Evolutionary conservation across 768 basidiomycete species (phyloP).

Genomic region (Tubosaeta sp.): DNA sequence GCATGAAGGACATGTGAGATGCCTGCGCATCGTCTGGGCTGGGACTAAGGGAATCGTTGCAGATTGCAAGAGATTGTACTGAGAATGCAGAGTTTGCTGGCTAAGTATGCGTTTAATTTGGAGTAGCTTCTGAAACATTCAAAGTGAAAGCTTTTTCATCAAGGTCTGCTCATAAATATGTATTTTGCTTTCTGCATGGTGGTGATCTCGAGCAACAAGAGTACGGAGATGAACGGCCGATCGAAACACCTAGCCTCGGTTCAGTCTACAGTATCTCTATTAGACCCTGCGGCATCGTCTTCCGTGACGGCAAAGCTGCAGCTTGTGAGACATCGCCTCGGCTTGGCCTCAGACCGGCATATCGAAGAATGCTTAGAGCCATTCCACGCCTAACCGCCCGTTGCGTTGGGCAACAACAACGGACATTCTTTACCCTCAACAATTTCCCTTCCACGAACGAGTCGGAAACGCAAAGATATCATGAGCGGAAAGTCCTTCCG

Average conservation of each 20-base stretch:
- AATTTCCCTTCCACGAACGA: constrained; percentile 42
- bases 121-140: constrained; percentile 15
- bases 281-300: background rate
- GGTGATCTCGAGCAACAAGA: background rate
- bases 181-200: background rate
- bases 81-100: constrained; percentile 50
- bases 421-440: constrained; percentile 49
- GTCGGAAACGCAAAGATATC: constrained; percentile 57
- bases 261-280: background rate
- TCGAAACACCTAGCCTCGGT: constrained; percentile 4
- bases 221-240: constrained; percentile 16
- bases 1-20: constrained; percentile 79
- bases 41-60: constrained; percentile 6
- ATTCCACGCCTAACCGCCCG: constrained; percentile 4
- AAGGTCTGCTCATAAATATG: constrained; percentile 3
- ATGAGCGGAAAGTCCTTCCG: constrained; percentile 86
- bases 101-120: constrained; percentile 27
- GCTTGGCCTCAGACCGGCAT: background rate
- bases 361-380: constrained; percentile 17
- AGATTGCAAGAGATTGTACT: constrained; percentile 68
- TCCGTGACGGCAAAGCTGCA: background rate
- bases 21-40: background rate
- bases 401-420: constrained; percentile 6
- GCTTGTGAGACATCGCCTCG: background rate
- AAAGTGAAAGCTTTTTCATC: constrained; percentile 12